Base-by-base conservation (phyloP, 148 eudicot species). In the Cornus kousa region DNA sequence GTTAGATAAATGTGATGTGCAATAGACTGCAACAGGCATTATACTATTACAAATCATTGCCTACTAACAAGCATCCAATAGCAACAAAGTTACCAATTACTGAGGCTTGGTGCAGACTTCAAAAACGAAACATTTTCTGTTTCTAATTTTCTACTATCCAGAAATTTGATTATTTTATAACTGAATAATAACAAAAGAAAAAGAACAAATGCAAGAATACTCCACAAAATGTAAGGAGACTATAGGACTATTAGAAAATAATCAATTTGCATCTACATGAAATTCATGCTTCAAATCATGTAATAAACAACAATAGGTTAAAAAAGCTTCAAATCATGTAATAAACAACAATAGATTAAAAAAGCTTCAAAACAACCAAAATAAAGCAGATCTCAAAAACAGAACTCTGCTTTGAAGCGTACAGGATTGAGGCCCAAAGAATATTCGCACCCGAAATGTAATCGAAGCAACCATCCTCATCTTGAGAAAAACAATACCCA, bases 381-480 rank as follows among this genome's bases (percentile, higher is more conserved):
- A 62, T 5, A 74, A 74, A 62, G 69, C 22, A 82, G 37, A 50
- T 32, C 64, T 67, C 17, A 60, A 69, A 70, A 72, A 35, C 24
- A 71, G 40, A 43, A 43, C 48, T 19, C 59, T 62, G 9, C 23
- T 62, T n/a, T 53, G 22, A 62, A n/a, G 23, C 66, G 6, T 6
- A 62, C 23, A n/a, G 60, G 62, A 31, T 43, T 22, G 73, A 59
- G 35, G 24, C 19, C n/a, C 31, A 68, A 69, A 43, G 78, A 78
- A 72, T 28, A 35, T 71, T 74, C 75, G 35, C 83, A 87, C 97
- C 92, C 86, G 97, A 74, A 33, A 75, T 80, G 81, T 88, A 89
- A 73, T 88, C 85, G 82, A 82, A 89, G 91, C 88, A 87, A 81
- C 81, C 85, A 75, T 83, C 88, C 53, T 88, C 97, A 73, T 93